Conservation (phyloP, 2,329 filamentous ascomycete species). For the Fusarium nygamai region DNA sequence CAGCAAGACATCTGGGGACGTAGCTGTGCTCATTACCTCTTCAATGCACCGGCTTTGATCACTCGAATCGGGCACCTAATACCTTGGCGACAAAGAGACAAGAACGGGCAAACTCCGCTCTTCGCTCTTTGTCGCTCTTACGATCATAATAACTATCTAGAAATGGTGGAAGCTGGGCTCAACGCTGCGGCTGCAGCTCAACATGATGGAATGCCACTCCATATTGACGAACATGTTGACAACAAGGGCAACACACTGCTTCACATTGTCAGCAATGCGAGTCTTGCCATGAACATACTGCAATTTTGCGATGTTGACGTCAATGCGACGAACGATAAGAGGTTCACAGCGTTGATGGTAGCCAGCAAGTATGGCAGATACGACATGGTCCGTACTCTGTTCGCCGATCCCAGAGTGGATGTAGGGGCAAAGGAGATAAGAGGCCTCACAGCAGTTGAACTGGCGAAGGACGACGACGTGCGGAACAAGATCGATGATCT, state of each 20-base stretch:
- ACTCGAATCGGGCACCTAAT: constrained; percentile 78
- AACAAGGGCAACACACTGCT: constrained; percentile 91
- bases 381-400: constrained; percentile 89
- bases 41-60: constrained; percentile 87
- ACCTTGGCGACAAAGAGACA: constrained; percentile 91
- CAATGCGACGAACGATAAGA: constrained; percentile 94
- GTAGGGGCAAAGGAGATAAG: constrained; percentile 83
- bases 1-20: constrained; percentile 85
- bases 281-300: constrained; percentile 79
- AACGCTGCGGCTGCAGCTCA: constrained; percentile 78
- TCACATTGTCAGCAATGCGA: constrained; percentile 92
- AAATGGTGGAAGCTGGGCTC: constrained; percentile 87
- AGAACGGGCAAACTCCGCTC: constrained; percentile 96
- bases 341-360: constrained; percentile 96
- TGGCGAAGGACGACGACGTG: constrained; percentile 98
- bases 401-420: constrained; percentile 88
- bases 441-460: constrained; percentile 91
- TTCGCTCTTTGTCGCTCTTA: constrained; percentile 97
- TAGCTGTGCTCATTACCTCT: constrained; percentile 94
- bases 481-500: constrained; percentile 96
- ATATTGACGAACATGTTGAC: constrained; percentile 93
- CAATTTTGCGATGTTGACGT: constrained; percentile 92
- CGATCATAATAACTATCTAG: constrained; percentile 85
- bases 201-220: constrained; percentile 80
- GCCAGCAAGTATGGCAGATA: constrained; percentile 97